A percentile compares a stretch with the other conserved stretches of the same genome.
Conservation (phyloP, 257 asterid species). For the Coffea canephora region DNA sequence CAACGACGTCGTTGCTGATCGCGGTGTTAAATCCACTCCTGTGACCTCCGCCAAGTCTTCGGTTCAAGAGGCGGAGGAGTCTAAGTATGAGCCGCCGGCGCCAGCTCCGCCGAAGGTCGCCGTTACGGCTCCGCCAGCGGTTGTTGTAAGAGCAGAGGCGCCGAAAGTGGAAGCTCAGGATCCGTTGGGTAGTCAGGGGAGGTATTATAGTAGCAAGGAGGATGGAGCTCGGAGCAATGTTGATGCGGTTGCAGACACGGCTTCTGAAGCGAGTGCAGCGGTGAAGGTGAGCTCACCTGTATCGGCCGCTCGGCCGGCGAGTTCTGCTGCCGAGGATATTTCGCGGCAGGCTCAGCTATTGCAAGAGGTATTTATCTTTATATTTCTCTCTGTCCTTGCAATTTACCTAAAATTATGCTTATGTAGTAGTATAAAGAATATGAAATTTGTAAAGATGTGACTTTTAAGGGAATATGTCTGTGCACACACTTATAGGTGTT, state of each 20-base stretch:
- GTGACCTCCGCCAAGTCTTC: constrained; percentile 15
- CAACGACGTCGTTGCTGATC: constrained; percentile 14
- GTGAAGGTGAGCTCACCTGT: constrained; percentile 50
- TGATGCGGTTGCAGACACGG: constrained; percentile 30
- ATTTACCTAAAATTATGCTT: neutral
- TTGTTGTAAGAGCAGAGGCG: constrained; percentile 26
- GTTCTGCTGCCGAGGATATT: constrained; percentile 42
- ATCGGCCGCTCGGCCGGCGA: constrained; percentile 29
- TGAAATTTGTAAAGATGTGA: neutral
- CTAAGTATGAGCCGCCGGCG: constrained; percentile 9
- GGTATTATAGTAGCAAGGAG: constrained; percentile 42
- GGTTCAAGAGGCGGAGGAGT: constrained; percentile 13
- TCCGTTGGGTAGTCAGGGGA: constrained; percentile 46
- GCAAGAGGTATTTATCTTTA: constrained; percentile 57
- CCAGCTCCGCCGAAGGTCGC: constrained; percentile 27
- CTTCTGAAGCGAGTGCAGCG: constrained; percentile 15
- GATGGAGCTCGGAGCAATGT: constrained; percentile 36
- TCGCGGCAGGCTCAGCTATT: constrained; percentile 65
- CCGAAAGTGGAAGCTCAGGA: constrained; percentile 45
- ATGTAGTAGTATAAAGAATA: too few species aligned
- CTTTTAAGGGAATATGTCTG: neutral
- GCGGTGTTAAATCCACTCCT: constrained; percentile 7
- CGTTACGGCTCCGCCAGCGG: constrained; percentile 28
- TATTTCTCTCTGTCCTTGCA: neutral
- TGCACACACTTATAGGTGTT: neutral